These are phyloP conservation scores for Ogataea nonfermentans DNA, from an alignment of 805 yeast genomes.

Conservation along the genomic window DNA sequence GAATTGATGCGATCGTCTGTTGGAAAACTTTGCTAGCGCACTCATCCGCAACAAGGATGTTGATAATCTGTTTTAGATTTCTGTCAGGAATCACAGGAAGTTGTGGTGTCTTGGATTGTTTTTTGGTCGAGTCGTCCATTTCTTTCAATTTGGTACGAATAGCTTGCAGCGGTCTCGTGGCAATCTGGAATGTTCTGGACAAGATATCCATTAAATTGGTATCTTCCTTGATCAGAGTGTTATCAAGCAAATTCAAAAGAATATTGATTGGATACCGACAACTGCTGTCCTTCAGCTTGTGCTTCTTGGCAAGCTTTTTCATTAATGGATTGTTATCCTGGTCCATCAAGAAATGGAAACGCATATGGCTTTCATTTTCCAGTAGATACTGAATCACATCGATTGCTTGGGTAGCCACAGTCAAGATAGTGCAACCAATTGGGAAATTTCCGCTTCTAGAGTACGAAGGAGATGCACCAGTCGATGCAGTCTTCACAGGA, in stretches of 20 bases:
- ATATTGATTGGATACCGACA: conserved; percentile 71
- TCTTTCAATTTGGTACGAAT: conserved; percentile 42
- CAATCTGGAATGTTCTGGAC: conserved; percentile 70
- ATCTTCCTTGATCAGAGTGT: conserved; percentile 65
- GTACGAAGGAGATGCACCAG: conserved; percentile 1
- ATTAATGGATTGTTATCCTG: conserved; percentile 56
- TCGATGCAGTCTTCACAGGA: conserved; percentile 8
- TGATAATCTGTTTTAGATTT: conserved; percentile 60
- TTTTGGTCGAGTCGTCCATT: conserved; percentile 29
- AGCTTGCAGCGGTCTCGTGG: conserved; percentile 68
- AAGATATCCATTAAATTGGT: conserved; percentile 72
- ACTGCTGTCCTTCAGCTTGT: conserved; percentile 39
- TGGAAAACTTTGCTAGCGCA: conserved; percentile 84
- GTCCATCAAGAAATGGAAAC: conserved; percentile 75
- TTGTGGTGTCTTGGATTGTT: conserved; percentile 27
- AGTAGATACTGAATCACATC: conserved; percentile 72
- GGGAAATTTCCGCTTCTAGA: conserved; percentile 43
- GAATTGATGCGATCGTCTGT: conserved; percentile 78
- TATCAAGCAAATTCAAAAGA: conserved; percentile 60
- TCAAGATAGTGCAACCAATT: conserved; percentile 59
- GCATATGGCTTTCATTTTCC: conserved; percentile 62
- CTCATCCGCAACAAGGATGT: conserved; percentile 73
- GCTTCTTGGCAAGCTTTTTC: conserved; percentile 36
- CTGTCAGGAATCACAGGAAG: conserved; percentile 64
- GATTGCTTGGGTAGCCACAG: conserved; percentile 73